These are phyloP conservation scores for Massospora cicadina DNA, from an alignment of 371 early-diverging fungal genomes.

Conservation along the genomic window DNA sequence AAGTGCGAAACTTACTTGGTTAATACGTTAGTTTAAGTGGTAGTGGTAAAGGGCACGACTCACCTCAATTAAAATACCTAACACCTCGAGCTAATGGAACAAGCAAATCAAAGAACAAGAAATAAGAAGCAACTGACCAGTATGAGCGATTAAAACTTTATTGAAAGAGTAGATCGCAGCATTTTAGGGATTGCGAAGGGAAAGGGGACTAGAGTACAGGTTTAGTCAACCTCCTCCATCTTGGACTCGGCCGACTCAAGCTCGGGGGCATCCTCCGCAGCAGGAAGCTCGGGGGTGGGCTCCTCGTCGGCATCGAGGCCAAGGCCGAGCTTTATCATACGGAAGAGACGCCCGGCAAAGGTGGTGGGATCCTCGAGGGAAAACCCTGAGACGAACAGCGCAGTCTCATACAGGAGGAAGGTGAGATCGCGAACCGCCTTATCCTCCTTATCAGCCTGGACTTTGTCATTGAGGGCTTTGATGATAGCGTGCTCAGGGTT, in stretches of 20 bases:
- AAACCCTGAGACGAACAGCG: conserved; percentile 93
- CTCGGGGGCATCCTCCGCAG: conserved; percentile 55
- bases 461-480: conserved; percentile 77
- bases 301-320: conserved; percentile 61
- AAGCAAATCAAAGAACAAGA: too few relatives aligned
- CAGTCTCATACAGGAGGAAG: conserved; percentile 82
- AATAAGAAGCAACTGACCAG: background rate
- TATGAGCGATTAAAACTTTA: background rate
- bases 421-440: conserved; percentile 93
- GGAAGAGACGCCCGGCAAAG: conserved; percentile 90
- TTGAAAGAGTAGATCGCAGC: background rate
- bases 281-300: conserved; percentile 46
- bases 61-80: too few relatives aligned
- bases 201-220: background rate
- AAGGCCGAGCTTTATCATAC: conserved; percentile 95
- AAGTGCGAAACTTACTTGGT: too few relatives aligned
- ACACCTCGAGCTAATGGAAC: too few relatives aligned
- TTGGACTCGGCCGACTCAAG: conserved; percentile 35
- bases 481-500: conserved; percentile 91
- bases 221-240: conserved; percentile 67
- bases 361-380: conserved; percentile 82
- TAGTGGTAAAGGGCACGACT: too few relatives aligned
- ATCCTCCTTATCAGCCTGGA: conserved; percentile 83
- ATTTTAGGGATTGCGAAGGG: background rate
- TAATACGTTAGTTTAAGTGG: too few relatives aligned